Percentiles rank a stretch among this genome's conserved stretches.
phyloP scores from a whole-genome alignment of 495 filamentous ascomycete species.

The Jackrogersella minutella region DNA sequence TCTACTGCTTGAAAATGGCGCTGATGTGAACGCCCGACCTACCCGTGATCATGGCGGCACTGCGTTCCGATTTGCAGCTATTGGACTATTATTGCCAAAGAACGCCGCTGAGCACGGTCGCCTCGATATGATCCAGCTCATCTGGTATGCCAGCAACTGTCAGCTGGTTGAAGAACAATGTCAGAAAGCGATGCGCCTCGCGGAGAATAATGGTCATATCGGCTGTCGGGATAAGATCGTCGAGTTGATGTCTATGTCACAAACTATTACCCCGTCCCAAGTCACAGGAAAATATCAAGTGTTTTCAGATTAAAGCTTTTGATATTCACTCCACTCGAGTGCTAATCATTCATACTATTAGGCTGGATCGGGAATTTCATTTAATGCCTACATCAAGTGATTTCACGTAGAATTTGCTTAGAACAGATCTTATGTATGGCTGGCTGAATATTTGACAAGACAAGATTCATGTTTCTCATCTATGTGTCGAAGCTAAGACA shows the following conservation, averaged over 20 bases:
- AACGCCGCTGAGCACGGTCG: constrained; percentile 56
- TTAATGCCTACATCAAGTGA: too few species aligned
- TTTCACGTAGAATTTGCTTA: too few species aligned
- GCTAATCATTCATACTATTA: too few species aligned
- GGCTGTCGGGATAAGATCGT: constrained; percentile 14
- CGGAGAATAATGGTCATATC: constrained; percentile 22
- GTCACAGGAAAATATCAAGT: neutral
- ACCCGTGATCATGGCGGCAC: constrained; percentile 36
- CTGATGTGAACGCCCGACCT: constrained; percentile 36
- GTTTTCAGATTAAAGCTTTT: too few species aligned
- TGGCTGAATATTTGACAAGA: too few species aligned
- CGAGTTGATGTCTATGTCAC: neutral
- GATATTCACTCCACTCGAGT: neutral
- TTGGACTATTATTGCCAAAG: constrained; percentile 44
- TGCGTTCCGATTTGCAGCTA: constrained; percentile 39
- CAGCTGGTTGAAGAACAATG: constrained; percentile 18
- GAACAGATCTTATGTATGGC: too few species aligned
- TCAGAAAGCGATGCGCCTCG: constrained; percentile 25
- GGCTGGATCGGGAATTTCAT: too few species aligned
- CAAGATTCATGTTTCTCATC: too few species aligned
- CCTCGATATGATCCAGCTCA: constrained; percentile 54
- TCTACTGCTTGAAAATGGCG: constrained; percentile 22
- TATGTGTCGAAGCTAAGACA: too few species aligned
- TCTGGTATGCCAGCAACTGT: constrained; percentile 41
- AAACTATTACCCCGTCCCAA: neutral